phyloP scores from a whole-genome alignment of 345 rosid species.

The Firmiana major region DNA sequence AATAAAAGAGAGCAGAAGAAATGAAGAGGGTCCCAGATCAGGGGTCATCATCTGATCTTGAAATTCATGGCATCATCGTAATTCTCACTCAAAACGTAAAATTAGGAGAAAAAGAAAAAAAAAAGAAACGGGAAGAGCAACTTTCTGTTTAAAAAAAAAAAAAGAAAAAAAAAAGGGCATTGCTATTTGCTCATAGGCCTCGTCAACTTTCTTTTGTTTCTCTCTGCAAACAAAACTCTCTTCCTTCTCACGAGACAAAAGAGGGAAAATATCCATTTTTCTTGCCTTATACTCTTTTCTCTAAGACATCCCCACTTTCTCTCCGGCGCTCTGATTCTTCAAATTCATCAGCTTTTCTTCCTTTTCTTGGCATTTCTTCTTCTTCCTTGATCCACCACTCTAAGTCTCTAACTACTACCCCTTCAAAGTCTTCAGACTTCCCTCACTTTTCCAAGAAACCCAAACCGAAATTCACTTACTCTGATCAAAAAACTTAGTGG shows the following conservation, averaged over 20 bases:
- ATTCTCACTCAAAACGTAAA: background rate
- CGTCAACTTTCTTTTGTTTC: constrained; percentile 27
- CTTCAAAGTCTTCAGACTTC: background rate
- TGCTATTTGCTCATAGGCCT: constrained; percentile 9
- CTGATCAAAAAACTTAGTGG: background rate
- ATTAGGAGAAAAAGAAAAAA: background rate
- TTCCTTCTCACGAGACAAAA: background rate
- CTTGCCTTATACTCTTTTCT: background rate
- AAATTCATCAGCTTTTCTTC: background rate
- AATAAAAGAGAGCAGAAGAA: background rate
- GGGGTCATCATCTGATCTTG: background rate
- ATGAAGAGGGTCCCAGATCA: background rate
- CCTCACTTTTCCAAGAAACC: constrained; percentile 2
- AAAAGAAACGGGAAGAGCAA: background rate
- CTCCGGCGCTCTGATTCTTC: background rate
- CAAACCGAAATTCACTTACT: background rate
- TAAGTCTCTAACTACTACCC: background rate
- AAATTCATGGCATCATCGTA: background rate
- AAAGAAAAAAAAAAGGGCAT: background rate
- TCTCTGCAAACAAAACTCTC: background rate
- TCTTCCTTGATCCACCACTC: background rate
- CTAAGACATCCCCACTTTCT: background rate
- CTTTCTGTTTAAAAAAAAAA: background rate
- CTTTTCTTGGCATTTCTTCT: background rate
- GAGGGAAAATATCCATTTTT: background rate